Base-by-base conservation (phyloP, 2,329 filamentous ascomycete genomes). In the Venturia asperata region DNA sequence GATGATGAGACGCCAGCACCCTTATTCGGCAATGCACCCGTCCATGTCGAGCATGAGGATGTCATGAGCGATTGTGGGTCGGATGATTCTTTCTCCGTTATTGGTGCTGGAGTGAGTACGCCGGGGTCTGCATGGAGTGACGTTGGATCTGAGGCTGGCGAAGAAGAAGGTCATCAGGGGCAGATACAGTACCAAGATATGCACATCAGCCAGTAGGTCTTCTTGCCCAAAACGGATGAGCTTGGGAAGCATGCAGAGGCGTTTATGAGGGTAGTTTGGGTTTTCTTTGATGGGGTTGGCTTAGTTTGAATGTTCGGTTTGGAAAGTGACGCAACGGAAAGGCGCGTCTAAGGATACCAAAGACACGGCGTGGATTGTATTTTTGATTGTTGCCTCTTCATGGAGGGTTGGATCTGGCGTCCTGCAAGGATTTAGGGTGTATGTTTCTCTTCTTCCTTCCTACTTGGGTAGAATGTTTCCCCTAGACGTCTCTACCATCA, bases 71-170 rank as follows among this genome's bases (percentile, higher is more conserved):
- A 75, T 41, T 70, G 68, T 1, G 71, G 72, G 0, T 75, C 73
- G 49, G 74, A 75, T 61, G 56, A 66, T 71, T 5, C 68, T 69
- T 17, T 66, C 37, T 64, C 43, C 30, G 47, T 62, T 19, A 65
- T 70, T 0, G 75, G 75, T 19, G 69, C 73, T 19, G 52, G 52
- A 19, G 37, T 27, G 15, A 71, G 73, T 71, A 77, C 76, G 7
- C 76, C 76, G 11, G 72, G 68, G 17, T 73, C 71, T 30, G 47
- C 47, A 34, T 77, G 76, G 76, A 75, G 74, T 47, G 75, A 77
- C 65, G 72, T 77, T 11, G 76, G 74, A 1, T 76, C 74, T 65
- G 75, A 77, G 60, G 72, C 73, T 55, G 75, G 73, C 66, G 77
- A 75, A 45, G 75, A 77, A 62, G 64, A 61, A 21, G 65, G 65